Conservation (phyloP, 2,329 filamentous ascomycete species). For the Trichoderma simmonsii region DNA sequence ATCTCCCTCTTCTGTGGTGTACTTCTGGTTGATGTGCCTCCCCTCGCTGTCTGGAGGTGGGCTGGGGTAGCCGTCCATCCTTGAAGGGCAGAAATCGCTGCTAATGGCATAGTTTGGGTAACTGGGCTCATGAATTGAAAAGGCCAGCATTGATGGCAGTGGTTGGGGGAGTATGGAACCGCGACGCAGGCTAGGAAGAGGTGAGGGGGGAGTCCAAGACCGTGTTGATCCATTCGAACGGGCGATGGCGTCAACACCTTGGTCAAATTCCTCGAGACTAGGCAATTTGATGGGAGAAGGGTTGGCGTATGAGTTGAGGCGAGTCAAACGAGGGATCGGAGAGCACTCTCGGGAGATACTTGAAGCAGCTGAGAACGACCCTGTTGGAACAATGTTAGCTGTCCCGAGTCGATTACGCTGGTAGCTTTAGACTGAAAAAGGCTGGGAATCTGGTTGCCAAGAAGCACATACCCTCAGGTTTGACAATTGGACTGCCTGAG, state of each 20-base stretch:
- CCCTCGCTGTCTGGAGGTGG: constrained; percentile 37
- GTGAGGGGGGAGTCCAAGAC: constrained; percentile 30
- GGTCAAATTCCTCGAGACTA: constrained; percentile 38
- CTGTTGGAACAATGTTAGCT: constrained; percentile 20
- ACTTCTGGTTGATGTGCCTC: constrained; percentile 43
- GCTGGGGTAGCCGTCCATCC: constrained; percentile 33
- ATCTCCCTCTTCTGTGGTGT: constrained; percentile 42
- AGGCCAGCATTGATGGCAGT: constrained; percentile 24
- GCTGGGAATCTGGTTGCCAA: neutral
- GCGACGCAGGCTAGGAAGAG: constrained; percentile 27
- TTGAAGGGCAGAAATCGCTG: constrained; percentile 25
- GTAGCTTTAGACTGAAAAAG: neutral
- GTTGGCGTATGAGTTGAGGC: constrained; percentile 19
- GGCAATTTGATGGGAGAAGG: constrained; percentile 30
- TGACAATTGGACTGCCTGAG: constrained; percentile 36
- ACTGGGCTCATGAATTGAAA: constrained; percentile 18
- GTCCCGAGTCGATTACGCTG: neutral
- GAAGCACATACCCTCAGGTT: constrained; percentile 30
- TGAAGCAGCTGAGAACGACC: constrained; percentile 25
- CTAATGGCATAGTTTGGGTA: constrained; percentile 25
- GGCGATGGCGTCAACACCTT: constrained; percentile 37
- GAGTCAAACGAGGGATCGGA: constrained; percentile 26
- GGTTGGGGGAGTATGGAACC: constrained; percentile 27
- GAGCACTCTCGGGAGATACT: constrained; percentile 26
- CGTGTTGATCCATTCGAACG: constrained; percentile 30